Evolutionary conservation across 23 red algal species (phyloP).

Genomic region (Gracilaria domingensis): DNA sequence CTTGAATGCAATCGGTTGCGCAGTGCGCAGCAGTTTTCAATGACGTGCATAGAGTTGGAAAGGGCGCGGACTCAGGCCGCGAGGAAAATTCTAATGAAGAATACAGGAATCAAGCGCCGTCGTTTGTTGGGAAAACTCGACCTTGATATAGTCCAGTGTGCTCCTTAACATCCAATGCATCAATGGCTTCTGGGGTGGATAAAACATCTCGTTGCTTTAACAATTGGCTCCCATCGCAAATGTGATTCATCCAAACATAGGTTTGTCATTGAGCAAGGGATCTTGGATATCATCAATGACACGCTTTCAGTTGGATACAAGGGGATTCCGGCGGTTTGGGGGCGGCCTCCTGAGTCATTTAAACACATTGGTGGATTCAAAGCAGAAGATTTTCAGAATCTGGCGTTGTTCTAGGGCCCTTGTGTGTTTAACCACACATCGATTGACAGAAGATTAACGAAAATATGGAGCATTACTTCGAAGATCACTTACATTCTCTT

Average conservation of each 20-base stretch:
- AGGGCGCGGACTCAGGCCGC: not conserved
- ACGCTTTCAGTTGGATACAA: not conserved
- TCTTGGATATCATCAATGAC: no score
- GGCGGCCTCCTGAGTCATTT: slow-evolving; percentile 21
- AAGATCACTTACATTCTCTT: no score
- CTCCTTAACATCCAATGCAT: slow-evolving; percentile 27
- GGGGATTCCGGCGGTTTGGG: slow-evolving; percentile 12
- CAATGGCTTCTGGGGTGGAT: slow-evolving; percentile 13
- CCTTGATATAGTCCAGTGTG: not conserved
- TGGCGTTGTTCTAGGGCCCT: slow-evolving; percentile 1
- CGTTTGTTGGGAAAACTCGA: slow-evolving; percentile 3
- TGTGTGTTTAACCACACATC: not conserved
- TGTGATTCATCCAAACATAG: not conserved
- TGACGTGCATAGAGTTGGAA: no score
- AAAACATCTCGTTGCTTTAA: not conserved
- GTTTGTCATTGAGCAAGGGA: no score
- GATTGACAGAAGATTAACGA: not conserved
- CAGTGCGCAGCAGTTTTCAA: no score
- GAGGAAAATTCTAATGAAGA: not conserved
- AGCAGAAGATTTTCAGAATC: slow-evolving; percentile 15
- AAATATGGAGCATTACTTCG: not conserved
- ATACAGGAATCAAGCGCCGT: not conserved
- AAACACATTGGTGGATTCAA: not conserved
- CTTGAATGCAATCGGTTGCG: not conserved
- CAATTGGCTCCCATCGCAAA: not conserved